Conservation (phyloP, 2,329 filamentous ascomycete species). For the Pseudogymnoascus sp. region DNA sequence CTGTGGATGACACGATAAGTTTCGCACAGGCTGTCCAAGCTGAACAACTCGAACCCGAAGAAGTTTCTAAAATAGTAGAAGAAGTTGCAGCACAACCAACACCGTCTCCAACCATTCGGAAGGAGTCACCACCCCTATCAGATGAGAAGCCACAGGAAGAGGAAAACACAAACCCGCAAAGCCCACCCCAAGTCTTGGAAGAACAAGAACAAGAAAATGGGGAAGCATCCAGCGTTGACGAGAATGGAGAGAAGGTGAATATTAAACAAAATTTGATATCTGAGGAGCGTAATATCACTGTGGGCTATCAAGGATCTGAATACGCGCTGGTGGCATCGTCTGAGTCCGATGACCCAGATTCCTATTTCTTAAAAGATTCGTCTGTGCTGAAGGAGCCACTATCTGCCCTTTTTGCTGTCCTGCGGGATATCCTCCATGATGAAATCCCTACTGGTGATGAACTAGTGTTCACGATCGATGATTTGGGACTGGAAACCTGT, state of each 20-base stretch:
- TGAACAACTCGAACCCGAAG: not conserved
- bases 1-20: not conserved
- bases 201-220: not conserved
- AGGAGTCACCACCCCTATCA: not conserved
- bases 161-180: not conserved
- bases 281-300: constrained; percentile 36
- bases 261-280: not conserved
- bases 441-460: constrained; percentile 49
- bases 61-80: not conserved
- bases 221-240: not conserved
- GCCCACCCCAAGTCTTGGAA: not conserved
- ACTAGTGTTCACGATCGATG: constrained; percentile 45
- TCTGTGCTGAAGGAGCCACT: constrained; percentile 44
- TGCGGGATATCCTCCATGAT: constrained; percentile 45
- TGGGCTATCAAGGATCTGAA: constrained; percentile 46
- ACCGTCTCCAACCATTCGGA: not conserved
- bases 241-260: not conserved
- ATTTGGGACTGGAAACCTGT: constrained; percentile 45
- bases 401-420: constrained; percentile 46
- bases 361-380: constrained; percentile 49
- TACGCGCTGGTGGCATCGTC: constrained; percentile 51
- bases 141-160: not conserved
- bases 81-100: constrained; percentile 2
- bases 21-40: not conserved
- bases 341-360: constrained; percentile 43